Evolutionary conservation across 2,329 filamentous ascomycete species (phyloP), one percentile per base, ranked within the genome.

Genomic region (Drechslerella dactyloides): DNA sequence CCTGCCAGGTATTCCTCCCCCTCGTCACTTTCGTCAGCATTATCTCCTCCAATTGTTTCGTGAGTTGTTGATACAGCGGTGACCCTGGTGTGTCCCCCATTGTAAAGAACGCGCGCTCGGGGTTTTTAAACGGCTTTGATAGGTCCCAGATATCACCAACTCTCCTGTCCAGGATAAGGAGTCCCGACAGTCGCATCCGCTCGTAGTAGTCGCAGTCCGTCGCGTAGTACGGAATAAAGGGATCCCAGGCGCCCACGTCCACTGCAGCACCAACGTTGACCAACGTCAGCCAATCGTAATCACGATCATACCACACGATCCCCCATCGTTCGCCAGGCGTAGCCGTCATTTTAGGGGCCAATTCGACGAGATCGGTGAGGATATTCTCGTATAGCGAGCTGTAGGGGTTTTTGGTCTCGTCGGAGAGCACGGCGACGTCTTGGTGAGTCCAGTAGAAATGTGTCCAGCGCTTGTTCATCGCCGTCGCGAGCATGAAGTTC

Each of bases 391-490:
- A 79, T 21, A 80, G 75, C 1, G 77, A 78, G 42, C 75, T 75
- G 61, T 77, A 80, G 0, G 77, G 75, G 1, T 42, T 30, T 7
- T 46, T 52, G 27, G 75, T 74, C 66, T 84, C 83, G 65, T 80
- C 81, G 0, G 81, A 79, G 0, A 83, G 75, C 0, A 81, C 81
- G 0, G 83, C 79, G 7, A 85, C 81, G 74, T 86, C 84, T 81
- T 84, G 84, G 76, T 85, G 84, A n/a, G 79, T 81, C 83, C 83
- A 86, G 76, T 84, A 86, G 76, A 84, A 86, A 74, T 82, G 80
- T 0, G 79, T 78, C 81, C 82, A 85, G 5, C 79, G 73, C 10
- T 81, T 75, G 44, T 80, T 76, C 56, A 84, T 80, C 0, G 83
- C 81, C 1, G 82, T 79, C 56, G 79, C 80, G 21, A 85, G 78